Evolutionary conservation across 2,329 filamentous ascomycete species (phyloP).

Genomic region (Cladosporium sp.): DNA sequence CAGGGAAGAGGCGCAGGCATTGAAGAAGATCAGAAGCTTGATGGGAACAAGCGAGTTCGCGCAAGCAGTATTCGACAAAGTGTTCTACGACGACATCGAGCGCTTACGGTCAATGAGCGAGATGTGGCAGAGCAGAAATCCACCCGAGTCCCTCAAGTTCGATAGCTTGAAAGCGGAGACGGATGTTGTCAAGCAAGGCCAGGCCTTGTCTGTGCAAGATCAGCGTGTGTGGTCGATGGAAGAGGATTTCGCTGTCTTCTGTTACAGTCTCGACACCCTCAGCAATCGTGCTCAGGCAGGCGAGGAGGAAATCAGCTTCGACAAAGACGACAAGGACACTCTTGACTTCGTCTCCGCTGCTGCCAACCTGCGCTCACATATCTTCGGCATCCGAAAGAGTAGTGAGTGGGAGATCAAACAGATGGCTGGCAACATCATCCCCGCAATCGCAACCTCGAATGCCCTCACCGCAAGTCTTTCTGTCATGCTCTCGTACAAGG

Average conservation of each 20-base stretch:
- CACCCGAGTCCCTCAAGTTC: constrained; percentile 71
- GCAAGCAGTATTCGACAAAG: constrained; percentile 82
- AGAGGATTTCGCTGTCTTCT: constrained; percentile 83
- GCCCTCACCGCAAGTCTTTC: constrained; percentile 92
- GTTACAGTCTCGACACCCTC: constrained; percentile 73
- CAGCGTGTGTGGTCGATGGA: constrained; percentile 76
- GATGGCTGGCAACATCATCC: constrained; percentile 99
- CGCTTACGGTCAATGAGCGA: constrained; percentile 82
- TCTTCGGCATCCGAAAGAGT: constrained; percentile 85
- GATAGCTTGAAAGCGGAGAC: constrained; percentile 40
- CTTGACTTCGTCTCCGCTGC: constrained; percentile 89
- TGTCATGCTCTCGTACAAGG: constrained; percentile 88
- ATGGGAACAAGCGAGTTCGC: constrained; percentile 76
- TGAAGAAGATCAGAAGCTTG: constrained; percentile 76
- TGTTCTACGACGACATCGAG: constrained; percentile 80
- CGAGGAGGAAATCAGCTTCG: constrained; percentile 70
- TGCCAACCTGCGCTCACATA: constrained; percentile 79
- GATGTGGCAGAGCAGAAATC: constrained; percentile 85
- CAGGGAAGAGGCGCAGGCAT: constrained; percentile 73
- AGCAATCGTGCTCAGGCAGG: constrained; percentile 64
- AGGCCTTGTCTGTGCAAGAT: constrained; percentile 54
- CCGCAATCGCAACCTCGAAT: constrained; percentile 96
- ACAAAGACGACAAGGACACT: constrained; percentile 95
- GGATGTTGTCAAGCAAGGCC: constrained; percentile 31
- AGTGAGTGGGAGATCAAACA: constrained; percentile 97